A percentile compares a stretch with the other conserved stretches of the same genome.
Conservation (phyloP, 257 asterid genomes). For the Fraxinus cuspidata region DNA sequence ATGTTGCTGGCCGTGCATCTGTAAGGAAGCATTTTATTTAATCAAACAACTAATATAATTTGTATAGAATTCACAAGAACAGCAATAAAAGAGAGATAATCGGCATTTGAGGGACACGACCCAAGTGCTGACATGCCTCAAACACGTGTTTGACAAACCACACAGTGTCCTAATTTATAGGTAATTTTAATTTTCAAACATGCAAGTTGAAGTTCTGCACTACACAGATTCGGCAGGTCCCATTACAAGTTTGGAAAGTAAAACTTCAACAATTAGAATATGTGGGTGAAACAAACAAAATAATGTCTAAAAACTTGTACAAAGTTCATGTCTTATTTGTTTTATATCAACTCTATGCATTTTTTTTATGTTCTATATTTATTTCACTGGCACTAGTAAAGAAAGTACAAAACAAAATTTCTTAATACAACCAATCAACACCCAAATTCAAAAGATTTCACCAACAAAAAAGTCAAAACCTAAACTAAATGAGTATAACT, state of each 20-base stretch:
- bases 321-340: neutral
- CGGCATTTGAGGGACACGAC: neutral
- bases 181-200: neutral
- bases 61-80: constrained; percentile 6
- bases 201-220: neutral
- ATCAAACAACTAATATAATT: constrained; percentile 18
- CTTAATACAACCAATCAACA: neutral
- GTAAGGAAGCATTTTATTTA: constrained; percentile 15
- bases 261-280: neutral
- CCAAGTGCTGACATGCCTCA: neutral
- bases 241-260: neutral
- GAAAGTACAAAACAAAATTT: neutral
- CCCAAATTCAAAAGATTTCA: neutral
- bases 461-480: neutral
- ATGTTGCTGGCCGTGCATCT: constrained; percentile 91
- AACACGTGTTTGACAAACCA: neutral
- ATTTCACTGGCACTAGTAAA: neutral
- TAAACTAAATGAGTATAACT: neutral
- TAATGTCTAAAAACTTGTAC: neutral
- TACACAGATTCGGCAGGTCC: neutral
- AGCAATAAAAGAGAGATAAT: neutral
- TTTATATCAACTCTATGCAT: neutral
- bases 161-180: neutral
- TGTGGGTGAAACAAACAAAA: neutral
- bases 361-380: neutral